phyloP scores from a whole-genome alignment of 2,329 filamentous ascomycete genomes.

The Corynespora cassiicola region DNA sequence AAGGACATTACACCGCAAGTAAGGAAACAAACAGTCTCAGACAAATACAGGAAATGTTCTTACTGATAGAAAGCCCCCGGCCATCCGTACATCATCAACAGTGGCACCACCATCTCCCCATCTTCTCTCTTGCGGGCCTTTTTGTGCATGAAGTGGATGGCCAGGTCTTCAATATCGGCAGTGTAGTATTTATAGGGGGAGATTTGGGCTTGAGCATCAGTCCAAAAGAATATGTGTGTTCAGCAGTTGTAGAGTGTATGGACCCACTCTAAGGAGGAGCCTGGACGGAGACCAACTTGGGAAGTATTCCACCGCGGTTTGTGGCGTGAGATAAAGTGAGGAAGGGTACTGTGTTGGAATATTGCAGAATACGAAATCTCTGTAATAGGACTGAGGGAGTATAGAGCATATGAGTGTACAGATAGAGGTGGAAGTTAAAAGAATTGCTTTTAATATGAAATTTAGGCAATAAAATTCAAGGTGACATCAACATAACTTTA shows the following conservation, averaged over 20 bases:
- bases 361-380: background rate
- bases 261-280: slow-evolving; percentile 40
- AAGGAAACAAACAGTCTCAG: too few species aligned
- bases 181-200: slow-evolving; percentile 42
- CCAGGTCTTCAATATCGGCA: slow-evolving; percentile 42
- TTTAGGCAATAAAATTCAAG: too few species aligned
- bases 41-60: too few species aligned
- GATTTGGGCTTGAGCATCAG: slow-evolving; percentile 38
- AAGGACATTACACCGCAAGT: too few species aligned
- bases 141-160: slow-evolving; percentile 50
- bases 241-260: slow-evolving; percentile 41
- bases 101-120: slow-evolving; percentile 51
- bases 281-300: too few species aligned
- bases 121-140: slow-evolving; percentile 34
- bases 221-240: slow-evolving; percentile 43
- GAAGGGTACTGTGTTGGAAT: background rate
- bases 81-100: slow-evolving; percentile 54
- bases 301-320: too few species aligned
- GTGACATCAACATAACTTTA: too few species aligned
- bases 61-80: slow-evolving; percentile 54
- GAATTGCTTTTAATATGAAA: too few species aligned
- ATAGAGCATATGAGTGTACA: background rate
- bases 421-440: background rate
- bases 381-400: background rate
- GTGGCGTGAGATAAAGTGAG: slow-evolving; percentile 5